These are phyloP conservation scores for Fusarium tanahbumbuense DNA, from an alignment of 2,329 filamentous ascomycete species.

Conservation along the genomic window DNA sequence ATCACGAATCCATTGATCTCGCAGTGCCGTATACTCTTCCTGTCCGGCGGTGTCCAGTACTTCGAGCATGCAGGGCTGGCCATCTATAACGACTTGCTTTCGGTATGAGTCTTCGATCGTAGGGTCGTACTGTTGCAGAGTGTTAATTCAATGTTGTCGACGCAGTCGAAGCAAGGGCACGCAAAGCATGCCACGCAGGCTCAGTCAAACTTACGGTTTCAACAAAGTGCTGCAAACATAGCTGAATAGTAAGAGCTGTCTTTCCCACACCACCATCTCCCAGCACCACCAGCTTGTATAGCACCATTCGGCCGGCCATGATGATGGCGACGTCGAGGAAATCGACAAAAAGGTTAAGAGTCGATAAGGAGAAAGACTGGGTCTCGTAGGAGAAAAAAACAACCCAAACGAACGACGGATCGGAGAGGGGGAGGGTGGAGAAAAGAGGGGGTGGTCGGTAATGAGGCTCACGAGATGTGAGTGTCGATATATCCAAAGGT, in stretches of 20 bases:
- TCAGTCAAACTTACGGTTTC: conserved; percentile 74
- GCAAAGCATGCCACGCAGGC: not conserved
- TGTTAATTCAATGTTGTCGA: conserved; percentile 28
- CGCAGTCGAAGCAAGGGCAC: conserved; percentile 2
- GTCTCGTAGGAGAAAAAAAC: conserved; percentile 16
- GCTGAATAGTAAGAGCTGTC: conserved; percentile 93
- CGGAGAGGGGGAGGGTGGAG: conserved; percentile 33
- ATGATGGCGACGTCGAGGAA: conserved; percentile 46
- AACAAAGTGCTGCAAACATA: conserved; percentile 98
- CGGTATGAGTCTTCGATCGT: conserved; percentile 90
- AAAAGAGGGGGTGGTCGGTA: conserved; percentile 35
- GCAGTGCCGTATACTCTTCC: conserved; percentile 96
- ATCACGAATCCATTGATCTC: conserved; percentile 98
- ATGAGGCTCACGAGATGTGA: conserved; percentile 37
- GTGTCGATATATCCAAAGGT: conserved; percentile 33
- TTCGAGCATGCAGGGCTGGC: conserved; percentile 96
- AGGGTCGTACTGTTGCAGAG: conserved; percentile 75
- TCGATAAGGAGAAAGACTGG: conserved; percentile 29
- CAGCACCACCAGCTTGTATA: conserved; percentile 95
- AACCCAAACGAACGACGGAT: conserved; percentile 31
- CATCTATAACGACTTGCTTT: conserved; percentile 92
- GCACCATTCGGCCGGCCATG: conserved; percentile 94
- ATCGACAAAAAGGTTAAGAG: conserved; percentile 33
- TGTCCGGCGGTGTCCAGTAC: conserved; percentile 97
- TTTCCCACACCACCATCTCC: conserved; percentile 95